Evolutionary conservation across 306 rosid species (phyloP), one percentile per base, ranked within the genome.

Genomic region (Prunus campanulata): DNA sequence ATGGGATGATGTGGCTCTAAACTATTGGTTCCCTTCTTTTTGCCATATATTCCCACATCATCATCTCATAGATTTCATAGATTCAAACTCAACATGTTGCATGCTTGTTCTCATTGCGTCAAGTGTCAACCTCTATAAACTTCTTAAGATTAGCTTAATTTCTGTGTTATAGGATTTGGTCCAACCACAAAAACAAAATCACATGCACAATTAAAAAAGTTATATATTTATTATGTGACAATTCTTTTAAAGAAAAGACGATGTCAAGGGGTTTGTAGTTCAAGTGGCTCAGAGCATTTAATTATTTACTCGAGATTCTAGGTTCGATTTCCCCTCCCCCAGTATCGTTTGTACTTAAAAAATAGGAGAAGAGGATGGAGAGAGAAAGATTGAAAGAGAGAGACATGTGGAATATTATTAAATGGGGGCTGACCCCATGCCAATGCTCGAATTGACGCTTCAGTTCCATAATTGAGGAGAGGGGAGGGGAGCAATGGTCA

Each of bases 401-500:
- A 30, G 19, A 63, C 48, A 7, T 18, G 69, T 19, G 50, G 49
- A 19, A 35, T 32, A 19, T 32, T 35, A 65, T 65, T 18, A 22
- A 68, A 68, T 13, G 20, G 22, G 2, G 25, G 29, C 4, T 16
- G 79, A 66, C 55, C 73, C 73, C 79, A 52, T 42, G 66, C 15
- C 72, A 20, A 65, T 16, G 27, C 19, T 16, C 24, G 42, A 39
- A 8, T 76, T 66, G 62, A 27, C 24, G 70, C 78, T 29, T 62
- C 50, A 39, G 9, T 11, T 49, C 3, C 35, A 51, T 8, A 14
- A 35, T 65, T 49, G 54, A 18, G 49, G 1, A 24, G 1, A 20
- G 25, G 25, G 25, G 25, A 24, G 25, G 25, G 25, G 69, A 27
- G 69, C 69, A 9, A 9, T 35, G 8, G 69, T 35, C 69, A 35